Percentiles rank a stretch among this genome's conserved stretches.
Conservation (phyloP, 2,329 filamentous ascomycete species). For the Trichoderma polysporum region DNA sequence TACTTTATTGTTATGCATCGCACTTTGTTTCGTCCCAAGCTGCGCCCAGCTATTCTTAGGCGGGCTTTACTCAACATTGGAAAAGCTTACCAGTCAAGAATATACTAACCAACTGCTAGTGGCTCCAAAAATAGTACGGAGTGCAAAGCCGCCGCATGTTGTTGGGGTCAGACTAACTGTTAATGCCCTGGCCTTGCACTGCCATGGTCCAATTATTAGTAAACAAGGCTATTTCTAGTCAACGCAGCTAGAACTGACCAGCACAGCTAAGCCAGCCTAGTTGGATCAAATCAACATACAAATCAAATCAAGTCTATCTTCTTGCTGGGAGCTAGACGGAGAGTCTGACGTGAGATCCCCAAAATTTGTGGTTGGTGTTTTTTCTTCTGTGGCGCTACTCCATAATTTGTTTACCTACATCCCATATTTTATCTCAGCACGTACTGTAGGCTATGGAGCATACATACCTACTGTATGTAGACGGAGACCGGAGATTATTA, state of each 20-base stretch:
- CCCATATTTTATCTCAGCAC: too few species aligned
- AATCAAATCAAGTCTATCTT: background rate
- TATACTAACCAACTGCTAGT: background rate
- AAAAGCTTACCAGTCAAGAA: background rate
- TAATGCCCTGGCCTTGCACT: background rate
- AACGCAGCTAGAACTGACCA: background rate
- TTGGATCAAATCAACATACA: background rate
- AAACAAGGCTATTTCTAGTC: background rate
- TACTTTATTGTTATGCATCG: background rate
- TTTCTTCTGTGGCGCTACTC: background rate
- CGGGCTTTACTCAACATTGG: background rate
- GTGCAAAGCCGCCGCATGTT: background rate
- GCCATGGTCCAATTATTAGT: constrained; percentile 1
- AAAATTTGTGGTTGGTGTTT: background rate
- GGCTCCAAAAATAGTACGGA: constrained; percentile 15
- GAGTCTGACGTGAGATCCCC: constrained; percentile 4
- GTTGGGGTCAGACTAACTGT: background rate
- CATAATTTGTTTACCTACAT: background rate
- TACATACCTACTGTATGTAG: too few species aligned
- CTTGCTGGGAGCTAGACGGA: background rate
- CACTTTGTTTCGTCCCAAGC: background rate
- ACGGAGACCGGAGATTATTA: background rate
- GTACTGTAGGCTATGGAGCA: too few species aligned
- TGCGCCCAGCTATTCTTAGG: constrained; percentile 1
- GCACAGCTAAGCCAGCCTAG: too few species aligned